Conservation (phyloP, 768 basidiomycete species). For the Trametes gibbosa region DNA sequence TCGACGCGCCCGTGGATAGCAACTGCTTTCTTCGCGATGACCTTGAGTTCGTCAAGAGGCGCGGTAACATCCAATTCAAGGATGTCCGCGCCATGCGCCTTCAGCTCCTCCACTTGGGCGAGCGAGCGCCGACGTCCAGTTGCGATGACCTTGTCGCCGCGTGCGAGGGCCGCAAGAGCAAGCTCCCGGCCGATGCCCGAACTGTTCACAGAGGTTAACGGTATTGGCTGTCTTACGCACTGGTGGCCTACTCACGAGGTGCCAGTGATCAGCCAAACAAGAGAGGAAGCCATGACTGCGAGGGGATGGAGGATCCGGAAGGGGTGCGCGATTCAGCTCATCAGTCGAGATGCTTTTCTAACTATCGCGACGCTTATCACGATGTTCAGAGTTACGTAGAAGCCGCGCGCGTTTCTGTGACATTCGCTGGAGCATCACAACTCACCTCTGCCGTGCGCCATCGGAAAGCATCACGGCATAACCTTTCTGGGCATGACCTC, state of each 20-base stretch:
- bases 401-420: neutral
- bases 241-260: neutral
- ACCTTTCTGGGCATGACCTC: too few species aligned
- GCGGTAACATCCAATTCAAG: constrained; percentile 29
- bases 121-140: constrained; percentile 13
- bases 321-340: neutral
- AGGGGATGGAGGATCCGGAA: neutral
- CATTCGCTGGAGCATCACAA: neutral
- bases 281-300: neutral
- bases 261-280: neutral
- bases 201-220: neutral
- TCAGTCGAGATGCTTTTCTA: neutral
- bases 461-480: too few species aligned
- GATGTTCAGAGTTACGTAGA: neutral
- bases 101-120: constrained; percentile 31
- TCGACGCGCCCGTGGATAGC: constrained; percentile 21
- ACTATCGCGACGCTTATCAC: neutral
- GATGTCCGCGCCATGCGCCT: constrained; percentile 23
- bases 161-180: constrained; percentile 12
- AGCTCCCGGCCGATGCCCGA: constrained; percentile 21
- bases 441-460: too few species aligned
- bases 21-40: constrained; percentile 22
- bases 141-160: constrained; percentile 23
- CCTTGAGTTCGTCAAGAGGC: constrained; percentile 16
- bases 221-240: neutral